A percentile compares a stretch with the other conserved stretches of the same genome.
These are phyloP conservation scores for Xylariaceae sp. DNA, from an alignment of 2,329 filamentous ascomycete genomes.

Conservation along the genomic window DNA sequence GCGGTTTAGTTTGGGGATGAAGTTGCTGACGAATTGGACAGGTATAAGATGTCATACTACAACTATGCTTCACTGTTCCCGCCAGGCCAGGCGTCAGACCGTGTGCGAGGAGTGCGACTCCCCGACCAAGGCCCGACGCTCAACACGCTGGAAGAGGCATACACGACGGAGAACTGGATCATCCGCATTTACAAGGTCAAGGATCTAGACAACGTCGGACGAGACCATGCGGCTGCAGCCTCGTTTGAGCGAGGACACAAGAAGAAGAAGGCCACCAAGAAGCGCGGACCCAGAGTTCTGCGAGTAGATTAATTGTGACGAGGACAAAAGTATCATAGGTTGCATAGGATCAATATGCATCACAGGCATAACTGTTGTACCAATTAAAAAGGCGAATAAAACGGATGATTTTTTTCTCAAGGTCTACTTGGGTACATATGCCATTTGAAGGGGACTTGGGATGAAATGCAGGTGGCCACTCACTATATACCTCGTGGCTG, in stretches of 20 bases:
- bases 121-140: constrained; percentile 84
- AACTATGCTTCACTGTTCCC: constrained; percentile 94
- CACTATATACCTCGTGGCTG: no score
- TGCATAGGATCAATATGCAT: no score
- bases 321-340: no score
- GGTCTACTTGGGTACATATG: no score
- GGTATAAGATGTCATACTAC: constrained; percentile 99
- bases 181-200: constrained; percentile 99
- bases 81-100: constrained; percentile 81
- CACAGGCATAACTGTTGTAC: no score
- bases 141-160: constrained; percentile 90
- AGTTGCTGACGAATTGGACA: constrained; percentile 38
- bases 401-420: background rate
- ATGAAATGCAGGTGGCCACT: no score
- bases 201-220: constrained; percentile 91
- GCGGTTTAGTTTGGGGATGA: background rate
- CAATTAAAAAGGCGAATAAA: no score
- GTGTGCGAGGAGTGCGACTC: constrained; percentile 75
- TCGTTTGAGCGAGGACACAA: constrained; percentile 77
- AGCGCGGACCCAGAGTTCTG: constrained; percentile 66
- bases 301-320: constrained; percentile 61
- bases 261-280: constrained; percentile 74
- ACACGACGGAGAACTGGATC: constrained; percentile 99
- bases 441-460: no score
- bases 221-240: constrained; percentile 69